phyloP scores from a whole-genome alignment of 331 rosid species.

The Rhamnella rubrinervis region DNA sequence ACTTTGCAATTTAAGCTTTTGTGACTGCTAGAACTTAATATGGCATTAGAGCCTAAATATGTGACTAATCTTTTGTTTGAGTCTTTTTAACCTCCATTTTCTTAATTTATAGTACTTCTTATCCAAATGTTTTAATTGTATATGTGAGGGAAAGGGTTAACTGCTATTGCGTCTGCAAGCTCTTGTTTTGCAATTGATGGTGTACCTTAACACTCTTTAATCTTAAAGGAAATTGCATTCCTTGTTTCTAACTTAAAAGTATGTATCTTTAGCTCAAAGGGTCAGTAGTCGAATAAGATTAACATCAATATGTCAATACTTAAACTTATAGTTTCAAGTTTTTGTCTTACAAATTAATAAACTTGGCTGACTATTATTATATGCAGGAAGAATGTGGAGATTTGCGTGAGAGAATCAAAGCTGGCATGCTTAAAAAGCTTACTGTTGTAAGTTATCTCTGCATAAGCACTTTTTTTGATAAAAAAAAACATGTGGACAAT shows the following conservation, averaged over 20 bases:
- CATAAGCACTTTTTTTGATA: neutral
- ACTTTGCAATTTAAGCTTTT: no score
- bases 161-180: no score
- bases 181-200: no score
- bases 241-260: neutral
- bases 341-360: neutral
- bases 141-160: no score
- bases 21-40: no score
- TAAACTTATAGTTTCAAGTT: neutral
- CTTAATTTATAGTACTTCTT: no score
- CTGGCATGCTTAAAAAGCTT: slow-evolving; percentile 31
- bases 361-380: neutral
- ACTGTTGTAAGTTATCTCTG: slow-evolving; percentile 37
- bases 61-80: no score
- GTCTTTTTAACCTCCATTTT: no score
- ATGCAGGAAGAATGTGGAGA: slow-evolving; percentile 48
- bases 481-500: neutral
- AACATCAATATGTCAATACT: neutral
- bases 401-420: slow-evolving; percentile 29
- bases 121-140: no score
- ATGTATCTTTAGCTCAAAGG: neutral
- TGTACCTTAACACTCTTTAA: no score
- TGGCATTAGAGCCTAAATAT: no score
- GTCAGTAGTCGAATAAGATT: neutral
- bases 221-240: no score